Evolutionary conservation across 169 alveolate species (phyloP).

Genomic region (Eimeria brunetti): DNA sequence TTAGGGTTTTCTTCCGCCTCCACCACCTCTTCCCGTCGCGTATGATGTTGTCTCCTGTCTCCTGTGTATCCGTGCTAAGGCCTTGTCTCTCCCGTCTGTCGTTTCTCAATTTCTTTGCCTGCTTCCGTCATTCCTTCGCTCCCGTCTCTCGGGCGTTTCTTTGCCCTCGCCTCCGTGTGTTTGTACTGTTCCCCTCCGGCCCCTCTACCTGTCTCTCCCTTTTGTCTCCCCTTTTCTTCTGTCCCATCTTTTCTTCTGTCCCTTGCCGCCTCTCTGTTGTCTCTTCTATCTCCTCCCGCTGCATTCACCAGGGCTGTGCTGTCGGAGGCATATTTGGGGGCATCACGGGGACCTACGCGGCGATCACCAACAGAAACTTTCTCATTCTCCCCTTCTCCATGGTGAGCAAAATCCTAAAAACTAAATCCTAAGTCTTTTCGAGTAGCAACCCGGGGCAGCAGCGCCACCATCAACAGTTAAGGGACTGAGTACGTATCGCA

Average conservation of each 20-base stretch:
- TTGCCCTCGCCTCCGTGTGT: not conserved
- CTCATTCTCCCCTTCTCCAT: slow-evolving; percentile 91
- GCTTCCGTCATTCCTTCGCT: not conserved
- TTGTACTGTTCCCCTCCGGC: not conserved
- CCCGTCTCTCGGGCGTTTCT: no score
- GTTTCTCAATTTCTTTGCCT: no score
- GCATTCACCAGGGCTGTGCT: slow-evolving; percentile 88
- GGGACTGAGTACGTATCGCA: no score
- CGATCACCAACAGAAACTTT: slow-evolving; percentile 88
- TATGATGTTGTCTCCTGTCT: not conserved
- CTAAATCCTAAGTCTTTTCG: not conserved
- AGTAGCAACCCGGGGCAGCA: not conserved
- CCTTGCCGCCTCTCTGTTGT: not conserved
- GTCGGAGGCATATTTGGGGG: slow-evolving; percentile 95
- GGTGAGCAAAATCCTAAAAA: slow-evolving; percentile 76
- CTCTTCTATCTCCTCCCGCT: not conserved
- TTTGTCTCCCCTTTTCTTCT: not conserved
- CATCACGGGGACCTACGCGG: slow-evolving; percentile 91
- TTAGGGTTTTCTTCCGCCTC: no score
- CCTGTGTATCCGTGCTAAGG: not conserved
- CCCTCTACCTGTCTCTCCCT: not conserved
- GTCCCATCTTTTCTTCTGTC: not conserved
- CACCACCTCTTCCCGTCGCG: no score
- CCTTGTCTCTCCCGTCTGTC: not conserved
- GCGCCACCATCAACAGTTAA: not conserved